Conservation (phyloP, 306 rosid genomes). For the Quercus alba region DNA sequence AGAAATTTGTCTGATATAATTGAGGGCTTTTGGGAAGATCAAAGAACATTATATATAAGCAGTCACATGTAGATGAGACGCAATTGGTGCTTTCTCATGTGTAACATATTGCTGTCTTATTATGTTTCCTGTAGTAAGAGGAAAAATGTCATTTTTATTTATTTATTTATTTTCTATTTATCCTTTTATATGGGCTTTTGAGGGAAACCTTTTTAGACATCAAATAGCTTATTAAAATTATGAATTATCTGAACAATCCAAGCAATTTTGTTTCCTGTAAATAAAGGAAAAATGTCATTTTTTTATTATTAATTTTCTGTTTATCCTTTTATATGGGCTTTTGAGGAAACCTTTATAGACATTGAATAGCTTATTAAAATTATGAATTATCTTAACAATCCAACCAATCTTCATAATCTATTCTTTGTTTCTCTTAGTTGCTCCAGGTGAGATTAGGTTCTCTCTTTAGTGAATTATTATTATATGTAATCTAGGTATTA, state of each 20-base stretch:
- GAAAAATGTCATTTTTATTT: not conserved
- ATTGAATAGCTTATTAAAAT: not conserved
- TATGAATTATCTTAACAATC: not conserved
- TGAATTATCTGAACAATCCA: not conserved
- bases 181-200: not conserved
- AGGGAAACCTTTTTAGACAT: not conserved
- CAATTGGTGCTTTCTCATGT: not conserved
- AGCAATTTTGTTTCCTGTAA: not conserved
- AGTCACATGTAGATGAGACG: not conserved
- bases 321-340: not conserved
- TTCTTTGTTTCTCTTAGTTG: conserved; percentile 1
- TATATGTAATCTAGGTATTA: conserved; percentile 43
- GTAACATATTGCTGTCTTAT: not conserved
- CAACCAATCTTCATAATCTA: not conserved
- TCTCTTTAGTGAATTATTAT: not conserved
- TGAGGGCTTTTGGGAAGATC: not conserved
- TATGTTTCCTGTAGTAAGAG: not conserved
- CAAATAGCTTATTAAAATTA: not conserved
- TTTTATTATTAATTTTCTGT: not conserved
- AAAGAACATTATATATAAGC: not conserved
- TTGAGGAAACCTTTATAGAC: not conserved
- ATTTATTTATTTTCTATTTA: not conserved
- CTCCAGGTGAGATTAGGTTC: conserved; percentile 4
- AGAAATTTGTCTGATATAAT: not conserved
- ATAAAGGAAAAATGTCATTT: not conserved